Evolutionary conservation across 2,329 filamentous ascomycete genomes (phyloP), one percentile per base, ranked within the genome.

Genomic region (Botryotinia convoluta): DNA sequence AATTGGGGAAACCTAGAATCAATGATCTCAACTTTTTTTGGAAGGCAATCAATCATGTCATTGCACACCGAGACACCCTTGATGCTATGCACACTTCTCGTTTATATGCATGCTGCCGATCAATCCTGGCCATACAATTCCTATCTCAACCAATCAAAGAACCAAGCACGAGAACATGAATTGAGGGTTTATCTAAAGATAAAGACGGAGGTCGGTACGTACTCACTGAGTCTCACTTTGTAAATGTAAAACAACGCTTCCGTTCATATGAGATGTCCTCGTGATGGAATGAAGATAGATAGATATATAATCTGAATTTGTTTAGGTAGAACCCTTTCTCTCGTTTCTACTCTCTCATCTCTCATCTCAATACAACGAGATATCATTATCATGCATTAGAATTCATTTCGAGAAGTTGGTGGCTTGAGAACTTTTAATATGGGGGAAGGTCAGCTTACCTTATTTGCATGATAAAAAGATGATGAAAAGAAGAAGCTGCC

Each of bases 21-120:
- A 68, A 54, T 7, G 45, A 69, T 68, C 48, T 68, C 48, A 57
- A 42, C 69, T 39, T 64, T 71, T 63, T 57, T 65, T 20, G 26
- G 67, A 29, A 35, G 57, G 51, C 69, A 65, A 71, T 61, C 69
- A 63, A 59, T 59, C 26, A 45, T 29, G n/a, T 57, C 51, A 51
- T 67, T 54, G 18, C 39, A 18, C 62, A 45, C 42, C 62, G 51
- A 57, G 51, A 29, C n/a, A 57, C 51, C n/a, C 51, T 57, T 29
- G 51, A 57, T 57, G 51, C 51, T 29, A 62, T 72, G 70, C 61
- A 72, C 8, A 29, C 65, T 72, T 45, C 70, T 72, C 70, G 61
- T 72, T 67, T 72, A 59, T 18, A 67, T 72, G 61, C 70, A 67
- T 44, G 42, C 14, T 67, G 70, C 70, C 45, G 70, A 72, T 72